Evolutionary conservation across 495 filamentous ascomycete species (phyloP).

Genomic region (Barbatosphaeria neglecta): DNA sequence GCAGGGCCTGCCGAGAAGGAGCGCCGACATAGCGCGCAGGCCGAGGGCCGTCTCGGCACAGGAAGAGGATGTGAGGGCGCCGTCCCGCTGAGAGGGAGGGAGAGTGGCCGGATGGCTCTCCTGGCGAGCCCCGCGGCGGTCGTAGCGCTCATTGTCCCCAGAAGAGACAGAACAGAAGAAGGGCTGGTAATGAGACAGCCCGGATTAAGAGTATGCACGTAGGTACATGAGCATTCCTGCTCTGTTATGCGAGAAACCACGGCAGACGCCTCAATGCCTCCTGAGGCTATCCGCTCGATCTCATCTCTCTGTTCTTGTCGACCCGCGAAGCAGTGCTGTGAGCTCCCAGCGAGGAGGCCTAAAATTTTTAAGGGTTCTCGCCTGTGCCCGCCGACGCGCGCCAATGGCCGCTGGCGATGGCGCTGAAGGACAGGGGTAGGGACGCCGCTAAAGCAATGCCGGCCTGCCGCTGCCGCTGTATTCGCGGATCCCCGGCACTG

Average conservation of each 20-base stretch:
- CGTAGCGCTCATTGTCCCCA: neutral
- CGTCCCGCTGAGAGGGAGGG: constrained; percentile 1
- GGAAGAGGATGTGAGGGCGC: constrained; percentile 5
- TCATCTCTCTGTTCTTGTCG: too few relatives aligned
- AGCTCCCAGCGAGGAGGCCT: neutral
- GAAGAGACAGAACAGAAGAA: neutral
- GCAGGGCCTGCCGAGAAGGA: constrained; percentile 41
- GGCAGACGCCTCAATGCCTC: too few relatives aligned
- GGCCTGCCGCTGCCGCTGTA: neutral
- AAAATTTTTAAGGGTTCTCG: neutral
- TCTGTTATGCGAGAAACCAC: too few relatives aligned
- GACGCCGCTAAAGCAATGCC: neutral
- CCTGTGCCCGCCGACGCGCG: neutral
- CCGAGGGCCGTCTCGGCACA: neutral
- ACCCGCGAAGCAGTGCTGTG: too few relatives aligned
- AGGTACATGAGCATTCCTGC: too few relatives aligned
- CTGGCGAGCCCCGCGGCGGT: neutral
- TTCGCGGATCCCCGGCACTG: neutral
- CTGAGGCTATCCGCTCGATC: too few relatives aligned
- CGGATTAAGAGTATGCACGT: too few relatives aligned
- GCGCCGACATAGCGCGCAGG: constrained; percentile 32
- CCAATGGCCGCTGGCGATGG: too few relatives aligned
- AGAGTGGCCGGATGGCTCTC: neutral
- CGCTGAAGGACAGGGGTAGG: neutral
- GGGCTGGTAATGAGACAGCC: neutral